phyloP scores from a whole-genome alignment of 2,329 filamentous ascomycete species.

The Verticillium tricorpus region DNA sequence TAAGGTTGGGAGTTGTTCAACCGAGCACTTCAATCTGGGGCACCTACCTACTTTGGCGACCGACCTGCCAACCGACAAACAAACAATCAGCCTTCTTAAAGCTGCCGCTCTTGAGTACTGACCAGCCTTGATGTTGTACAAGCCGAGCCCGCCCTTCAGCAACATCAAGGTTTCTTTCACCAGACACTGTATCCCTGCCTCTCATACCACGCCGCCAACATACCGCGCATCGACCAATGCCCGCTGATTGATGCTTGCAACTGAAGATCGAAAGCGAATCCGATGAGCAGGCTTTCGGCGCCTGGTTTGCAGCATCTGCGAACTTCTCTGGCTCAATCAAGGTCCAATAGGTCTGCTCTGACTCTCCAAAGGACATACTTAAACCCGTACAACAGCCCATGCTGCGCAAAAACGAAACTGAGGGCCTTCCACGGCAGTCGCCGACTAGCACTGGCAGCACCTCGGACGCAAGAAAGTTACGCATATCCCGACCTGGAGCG shows the following conservation, averaged over 20 bases:
- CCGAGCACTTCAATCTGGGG: not conserved
- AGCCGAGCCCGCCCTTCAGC: too few relatives aligned
- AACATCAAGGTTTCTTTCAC: too few relatives aligned
- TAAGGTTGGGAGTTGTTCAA: not conserved
- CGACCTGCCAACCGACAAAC: too few relatives aligned
- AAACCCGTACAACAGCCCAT: not conserved
- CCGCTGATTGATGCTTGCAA: not conserved
- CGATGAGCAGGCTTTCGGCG: not conserved
- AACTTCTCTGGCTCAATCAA: not conserved
- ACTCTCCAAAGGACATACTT: not conserved
- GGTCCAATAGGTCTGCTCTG: not conserved
- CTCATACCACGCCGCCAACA: too few relatives aligned
- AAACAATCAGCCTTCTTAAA: too few relatives aligned
- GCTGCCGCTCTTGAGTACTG: too few relatives aligned
- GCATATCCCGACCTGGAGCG: conserved; percentile 38
- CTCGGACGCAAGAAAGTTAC: not conserved
- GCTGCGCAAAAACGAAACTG: not conserved
- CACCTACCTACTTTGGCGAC: not conserved
- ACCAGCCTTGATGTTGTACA: too few relatives aligned
- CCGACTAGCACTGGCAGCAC: not conserved
- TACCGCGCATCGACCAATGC: not conserved
- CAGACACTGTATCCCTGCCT: too few relatives aligned
- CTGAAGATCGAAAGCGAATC: not conserved
- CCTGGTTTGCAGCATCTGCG: not conserved
- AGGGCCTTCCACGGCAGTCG: not conserved